Percentiles rank a stretch among this genome's conserved stretches.
Evolutionary conservation across 768 basidiomycete species (phyloP).

Genomic region (Mrakia gelida): DNA sequence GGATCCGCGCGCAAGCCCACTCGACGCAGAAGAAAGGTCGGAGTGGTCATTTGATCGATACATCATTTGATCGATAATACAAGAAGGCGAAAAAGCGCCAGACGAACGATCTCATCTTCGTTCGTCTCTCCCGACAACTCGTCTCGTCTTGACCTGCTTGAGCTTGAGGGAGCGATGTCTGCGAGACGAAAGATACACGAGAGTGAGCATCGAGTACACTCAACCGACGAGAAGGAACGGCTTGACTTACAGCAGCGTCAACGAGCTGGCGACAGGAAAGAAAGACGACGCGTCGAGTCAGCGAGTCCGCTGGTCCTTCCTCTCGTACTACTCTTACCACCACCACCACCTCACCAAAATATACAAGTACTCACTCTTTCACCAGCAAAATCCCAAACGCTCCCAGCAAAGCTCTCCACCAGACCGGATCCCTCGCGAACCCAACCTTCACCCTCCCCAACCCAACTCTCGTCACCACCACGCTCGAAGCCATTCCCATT

Average conservation of each 20-base stretch:
- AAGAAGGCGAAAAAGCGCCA: too few species aligned
- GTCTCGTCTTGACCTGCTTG: not conserved
- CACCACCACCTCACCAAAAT: not conserved
- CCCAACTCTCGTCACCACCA: not conserved
- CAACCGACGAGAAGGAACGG: not conserved
- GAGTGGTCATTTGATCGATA: too few species aligned
- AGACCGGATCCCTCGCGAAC: not conserved
- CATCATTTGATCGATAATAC: too few species aligned
- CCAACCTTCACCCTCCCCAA: not conserved
- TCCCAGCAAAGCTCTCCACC: not conserved
- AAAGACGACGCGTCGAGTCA: not conserved
- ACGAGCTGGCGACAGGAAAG: not conserved
- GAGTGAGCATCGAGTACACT: too few species aligned
- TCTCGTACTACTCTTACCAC: not conserved
- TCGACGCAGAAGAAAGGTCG: too few species aligned
- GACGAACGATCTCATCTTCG: not conserved
- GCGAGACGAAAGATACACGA: not conserved
- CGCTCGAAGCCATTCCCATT: not conserved
- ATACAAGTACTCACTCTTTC: not conserved
- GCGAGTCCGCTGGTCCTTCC: not conserved
- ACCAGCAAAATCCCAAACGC: not conserved
- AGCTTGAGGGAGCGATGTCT: not conserved
- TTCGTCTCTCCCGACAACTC: not conserved
- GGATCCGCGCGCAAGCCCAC: too few species aligned
- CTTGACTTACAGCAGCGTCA: not conserved